These are phyloP conservation scores for Rostrohypoxylon terebratum DNA, from an alignment of 495 filamentous ascomycete species.

Conservation along the genomic window DNA sequence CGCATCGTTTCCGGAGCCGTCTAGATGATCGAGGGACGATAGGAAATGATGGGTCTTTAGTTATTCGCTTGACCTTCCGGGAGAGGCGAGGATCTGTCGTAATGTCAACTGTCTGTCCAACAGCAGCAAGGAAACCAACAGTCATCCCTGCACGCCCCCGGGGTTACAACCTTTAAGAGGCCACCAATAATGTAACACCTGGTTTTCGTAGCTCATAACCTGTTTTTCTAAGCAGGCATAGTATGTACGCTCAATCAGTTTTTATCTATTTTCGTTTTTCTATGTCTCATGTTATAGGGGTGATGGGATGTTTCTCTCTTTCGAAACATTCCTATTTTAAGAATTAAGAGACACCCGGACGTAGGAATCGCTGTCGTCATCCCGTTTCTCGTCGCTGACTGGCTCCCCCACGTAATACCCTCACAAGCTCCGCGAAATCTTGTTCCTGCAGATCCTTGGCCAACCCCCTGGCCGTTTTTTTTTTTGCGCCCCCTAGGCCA, in stretches of 20 bases:
- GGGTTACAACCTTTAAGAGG: slow-evolving; percentile 1
- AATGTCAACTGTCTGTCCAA: neutral
- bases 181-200: neutral
- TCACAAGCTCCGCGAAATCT: slow-evolving; percentile 22
- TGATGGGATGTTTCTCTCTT: neutral
- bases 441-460: slow-evolving; percentile 31
- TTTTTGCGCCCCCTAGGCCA: neutral
- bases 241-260: neutral
- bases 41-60: neutral
- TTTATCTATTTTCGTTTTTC: slow-evolving; percentile 3
- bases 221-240: neutral
- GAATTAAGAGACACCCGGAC: neutral
- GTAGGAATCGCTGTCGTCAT: neutral
- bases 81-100: slow-evolving; percentile 15
- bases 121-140: neutral
- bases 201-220: neutral
- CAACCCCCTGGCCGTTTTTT: slow-evolving; percentile 6
- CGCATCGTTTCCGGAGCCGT: neutral
- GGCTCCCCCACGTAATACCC: slow-evolving; percentile 9
- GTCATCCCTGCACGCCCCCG: neutral
- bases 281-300: neutral
- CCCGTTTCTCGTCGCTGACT: neutral
- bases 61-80: slow-evolving; percentile 5
- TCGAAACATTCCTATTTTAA: slow-evolving; percentile 11
- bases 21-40: neutral